Base-by-base conservation (phyloP, 2,329 filamentous ascomycete species). In the Penicillium sp. region DNA sequence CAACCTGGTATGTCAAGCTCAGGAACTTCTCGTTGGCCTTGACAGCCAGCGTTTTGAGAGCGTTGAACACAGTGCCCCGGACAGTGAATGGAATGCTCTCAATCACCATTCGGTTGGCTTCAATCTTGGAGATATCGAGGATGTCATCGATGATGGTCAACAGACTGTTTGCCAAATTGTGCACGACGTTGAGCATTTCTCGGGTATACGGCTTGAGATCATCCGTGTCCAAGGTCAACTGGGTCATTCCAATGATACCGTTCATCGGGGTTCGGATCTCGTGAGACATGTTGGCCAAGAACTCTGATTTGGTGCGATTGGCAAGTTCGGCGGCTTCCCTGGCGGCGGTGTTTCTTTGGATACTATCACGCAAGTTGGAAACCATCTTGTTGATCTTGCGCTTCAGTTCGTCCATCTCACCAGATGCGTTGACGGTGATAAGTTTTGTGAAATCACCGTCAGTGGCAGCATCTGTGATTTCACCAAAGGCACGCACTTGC, bases 341-440 rank as follows among this genome's bases (percentile, higher is more conserved):
- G 54, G 94, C 94, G 62, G 92, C 91, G 3, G 92, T 97, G 72
- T 97, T 99, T 72, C 92, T 87, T 73, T 97, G 92, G 64, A 99
- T 97, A 81, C 90, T 95, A 76, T 97, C 94, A 64, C 93, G 83
- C 59, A 99, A 79, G 71, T 96, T 96, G 71, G 90, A 94, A 49
- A 97, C 92, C 94, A 99, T 99, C 79, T 95, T 91, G 73, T 97
- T 99, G 83, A 99, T 97, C 81, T 97, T 97, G 67, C 92, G 87
- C 78, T 99, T 99, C 66, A 99, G 82, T 74, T 97, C 93, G 75
- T 97, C 94, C 94, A 99, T 97, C 75, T 99, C 94, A 60, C 94
- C 94, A 11, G 93, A 97, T 18, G 94, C 94, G 73, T 97, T 92
- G 16, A 99, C 93, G 45, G 94, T 96, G 72, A 99, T 93, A 54